phyloP scores from a whole-genome alignment of 441 rosid genomes.

The Croton setiger region DNA sequence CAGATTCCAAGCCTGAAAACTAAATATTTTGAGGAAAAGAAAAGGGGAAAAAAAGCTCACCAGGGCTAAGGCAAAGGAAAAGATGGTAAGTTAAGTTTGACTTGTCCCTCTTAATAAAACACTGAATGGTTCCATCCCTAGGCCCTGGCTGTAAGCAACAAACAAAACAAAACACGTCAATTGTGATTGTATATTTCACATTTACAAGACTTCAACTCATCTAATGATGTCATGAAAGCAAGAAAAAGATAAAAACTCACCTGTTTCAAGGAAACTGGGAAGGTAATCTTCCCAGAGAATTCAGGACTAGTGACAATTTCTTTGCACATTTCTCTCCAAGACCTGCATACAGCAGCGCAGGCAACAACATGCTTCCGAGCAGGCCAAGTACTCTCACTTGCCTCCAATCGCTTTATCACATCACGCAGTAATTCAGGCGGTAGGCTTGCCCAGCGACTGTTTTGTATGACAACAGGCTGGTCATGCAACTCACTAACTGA shows the following conservation, averaged over 20 bases:
- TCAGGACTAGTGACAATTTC: conserved; percentile 87
- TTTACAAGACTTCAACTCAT: background rate
- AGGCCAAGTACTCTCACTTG: conserved; percentile 90
- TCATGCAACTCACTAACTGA: conserved; percentile 68
- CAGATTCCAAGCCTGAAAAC: background rate
- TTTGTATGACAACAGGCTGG: conserved; percentile 55
- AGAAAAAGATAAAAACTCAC: conserved; percentile 30
- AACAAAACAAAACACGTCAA: conserved; percentile 17
- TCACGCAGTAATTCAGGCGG: conserved; percentile 89
- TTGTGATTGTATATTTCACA: background rate
- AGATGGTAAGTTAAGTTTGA: conserved; percentile 88
- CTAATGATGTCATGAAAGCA: background rate
- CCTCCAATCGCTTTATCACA: conserved; percentile 91
- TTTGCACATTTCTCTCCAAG: conserved; percentile 97
- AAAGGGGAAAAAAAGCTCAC: conserved; percentile 37
- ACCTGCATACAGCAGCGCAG: conserved; percentile 89
- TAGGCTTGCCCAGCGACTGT: conserved; percentile 81
- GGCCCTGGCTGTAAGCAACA: conserved; percentile 65
- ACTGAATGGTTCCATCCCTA: conserved; percentile 81
- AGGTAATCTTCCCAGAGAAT: conserved; percentile 86
- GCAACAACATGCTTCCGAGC: conserved; percentile 86
- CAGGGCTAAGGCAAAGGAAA: conserved; percentile 89
- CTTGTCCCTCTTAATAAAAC: conserved; percentile 93
- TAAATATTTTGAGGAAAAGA: background rate
- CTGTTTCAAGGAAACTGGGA: conserved; percentile 94